phyloP scores from a whole-genome alignment of 768 basidiomycete genomes.

The Boletales sp. region DNA sequence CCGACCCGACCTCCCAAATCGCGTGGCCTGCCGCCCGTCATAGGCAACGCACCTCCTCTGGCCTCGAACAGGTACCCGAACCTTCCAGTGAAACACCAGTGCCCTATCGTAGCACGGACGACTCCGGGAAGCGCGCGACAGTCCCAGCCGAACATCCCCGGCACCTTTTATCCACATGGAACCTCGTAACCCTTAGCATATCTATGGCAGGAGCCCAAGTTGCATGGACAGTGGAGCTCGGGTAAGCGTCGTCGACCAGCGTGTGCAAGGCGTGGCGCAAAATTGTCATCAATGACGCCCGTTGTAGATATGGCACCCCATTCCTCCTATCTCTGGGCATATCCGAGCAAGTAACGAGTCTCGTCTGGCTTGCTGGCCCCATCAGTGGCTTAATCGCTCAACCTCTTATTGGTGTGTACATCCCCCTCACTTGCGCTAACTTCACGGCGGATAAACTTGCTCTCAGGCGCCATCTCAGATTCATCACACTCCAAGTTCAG shows the following conservation, averaged over 20 bases:
- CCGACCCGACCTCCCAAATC: conserved; percentile 78
- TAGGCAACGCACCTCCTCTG: conserved; percentile 28
- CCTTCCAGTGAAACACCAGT: conserved; percentile 18
- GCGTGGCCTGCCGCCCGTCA: conserved; percentile 60
- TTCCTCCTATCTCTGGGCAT: conserved; percentile 80
- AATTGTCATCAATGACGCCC: not conserved
- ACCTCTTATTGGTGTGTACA: conserved; percentile 83
- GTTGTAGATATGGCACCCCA: conserved; percentile 85
- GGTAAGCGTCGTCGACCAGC: conserved; percentile 46
- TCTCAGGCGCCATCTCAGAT: conserved; percentile 88
- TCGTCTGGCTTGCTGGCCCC: conserved; percentile 95
- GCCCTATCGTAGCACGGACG: conserved; percentile 32
- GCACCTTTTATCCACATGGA: conserved; percentile 48
- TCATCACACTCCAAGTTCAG: conserved; percentile 88
- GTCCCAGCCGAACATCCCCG: conserved; percentile 21
- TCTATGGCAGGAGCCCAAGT: conserved; percentile 95
- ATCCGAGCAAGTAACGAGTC: conserved; percentile 84
- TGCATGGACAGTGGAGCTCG: conserved; percentile 93
- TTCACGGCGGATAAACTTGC: conserved; percentile 3
- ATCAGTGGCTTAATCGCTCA: conserved; percentile 94
- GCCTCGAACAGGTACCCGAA: conserved; percentile 19
- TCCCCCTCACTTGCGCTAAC: not conserved
- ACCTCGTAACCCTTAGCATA: conserved; percentile 78
- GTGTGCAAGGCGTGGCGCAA: not conserved
- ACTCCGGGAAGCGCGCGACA: conserved; percentile 22